Evolutionary conservation across 1,139 yeast genomes (phyloP), one percentile per base, ranked within the genome.

Genomic region (Diutina scorzettiae): DNA sequence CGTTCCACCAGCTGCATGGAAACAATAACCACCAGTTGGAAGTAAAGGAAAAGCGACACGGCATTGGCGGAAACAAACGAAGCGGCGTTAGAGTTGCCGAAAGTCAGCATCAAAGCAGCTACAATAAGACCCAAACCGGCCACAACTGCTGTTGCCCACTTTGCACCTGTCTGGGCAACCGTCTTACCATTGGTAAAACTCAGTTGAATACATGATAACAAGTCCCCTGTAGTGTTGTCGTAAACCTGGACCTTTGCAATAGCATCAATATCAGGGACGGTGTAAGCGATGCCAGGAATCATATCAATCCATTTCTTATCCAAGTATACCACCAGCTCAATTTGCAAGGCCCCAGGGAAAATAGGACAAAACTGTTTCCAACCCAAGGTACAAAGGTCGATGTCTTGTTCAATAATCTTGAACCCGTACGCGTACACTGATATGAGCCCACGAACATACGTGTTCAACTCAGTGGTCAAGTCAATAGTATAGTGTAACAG

Each of bases 341-440:
- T 69, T 53, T 79, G 81, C 53, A 82, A 69, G 21, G 73, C 57
- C 20, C 91, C 91, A 0, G 91, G 86, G 49, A 65, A 77, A 36
- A 82, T 57, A 1, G 91, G 91, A 61, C 93, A 82, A 54, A 82
- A 81, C 59, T 82, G 91, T 54, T 79, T 81, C 84, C 87, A 79
- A 19, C 76, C 77, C 45, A 80, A 55, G 17, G 52, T 41, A 62
- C 93, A 82, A 50, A 79, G 54, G 51, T 81, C 72, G 42, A 81
- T 59, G 5, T 56, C 54, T 50, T 66, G 63, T 11, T 70, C 63
- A 48, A 81, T 78, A 53, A 81, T 70, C 43, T 66, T 58, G 59
- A 82, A 80, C 1, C 93, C 93, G 54, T 81, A 82, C 4, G 91
- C 93, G 52, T 76, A 81, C 17, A 82, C 84, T 43, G 72, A 73